A percentile compares a stretch with the other conserved stretches of the same genome.
Conservation (phyloP, 2,329 filamentous ascomycete species). For the Juglanconis sp. region DNA sequence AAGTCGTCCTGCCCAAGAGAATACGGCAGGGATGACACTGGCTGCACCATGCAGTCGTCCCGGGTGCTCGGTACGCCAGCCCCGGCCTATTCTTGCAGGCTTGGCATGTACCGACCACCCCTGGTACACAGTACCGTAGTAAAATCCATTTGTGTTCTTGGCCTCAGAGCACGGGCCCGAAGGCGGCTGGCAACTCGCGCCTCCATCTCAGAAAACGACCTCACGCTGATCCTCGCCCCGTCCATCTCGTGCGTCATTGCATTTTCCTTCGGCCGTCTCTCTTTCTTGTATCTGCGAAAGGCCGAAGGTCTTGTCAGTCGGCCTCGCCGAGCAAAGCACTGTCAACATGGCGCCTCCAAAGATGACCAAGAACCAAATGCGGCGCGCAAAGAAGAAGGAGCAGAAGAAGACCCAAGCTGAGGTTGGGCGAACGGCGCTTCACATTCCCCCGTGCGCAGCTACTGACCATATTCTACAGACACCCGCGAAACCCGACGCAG, state of each 20-base stretch:
- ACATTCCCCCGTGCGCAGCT: slow-evolving; percentile 4
- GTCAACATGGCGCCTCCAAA: slow-evolving; percentile 62
- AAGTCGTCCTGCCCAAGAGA: background rate
- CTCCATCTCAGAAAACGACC: background rate
- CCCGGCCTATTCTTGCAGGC: background rate
- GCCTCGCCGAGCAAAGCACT: slow-evolving; percentile 1
- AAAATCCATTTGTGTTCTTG: too few species aligned
- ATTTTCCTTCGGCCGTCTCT: background rate
- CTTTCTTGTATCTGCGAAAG: background rate
- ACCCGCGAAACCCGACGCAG: background rate
- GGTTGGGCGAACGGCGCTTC: slow-evolving; percentile 31
- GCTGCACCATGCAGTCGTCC: too few species aligned
- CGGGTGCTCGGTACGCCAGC: too few species aligned
- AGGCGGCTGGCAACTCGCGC: slow-evolving; percentile 1
- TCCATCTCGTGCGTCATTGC: background rate
- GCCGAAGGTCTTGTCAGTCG: background rate
- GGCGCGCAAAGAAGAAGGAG: slow-evolving; percentile 91
- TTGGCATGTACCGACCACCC: background rate
- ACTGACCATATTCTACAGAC: slow-evolving; percentile 21
- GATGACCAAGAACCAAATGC: slow-evolving; percentile 90
- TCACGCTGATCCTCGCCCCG: background rate
- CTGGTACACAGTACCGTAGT: background rate
- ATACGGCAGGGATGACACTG: background rate
- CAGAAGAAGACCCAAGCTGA: slow-evolving; percentile 67
- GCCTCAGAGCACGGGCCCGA: background rate